Evolutionary conservation across 495 filamentous ascomycete genomes (phyloP), one percentile per base, ranked within the genome.

Genomic region (Thermothielavioides terrestris): DNA sequence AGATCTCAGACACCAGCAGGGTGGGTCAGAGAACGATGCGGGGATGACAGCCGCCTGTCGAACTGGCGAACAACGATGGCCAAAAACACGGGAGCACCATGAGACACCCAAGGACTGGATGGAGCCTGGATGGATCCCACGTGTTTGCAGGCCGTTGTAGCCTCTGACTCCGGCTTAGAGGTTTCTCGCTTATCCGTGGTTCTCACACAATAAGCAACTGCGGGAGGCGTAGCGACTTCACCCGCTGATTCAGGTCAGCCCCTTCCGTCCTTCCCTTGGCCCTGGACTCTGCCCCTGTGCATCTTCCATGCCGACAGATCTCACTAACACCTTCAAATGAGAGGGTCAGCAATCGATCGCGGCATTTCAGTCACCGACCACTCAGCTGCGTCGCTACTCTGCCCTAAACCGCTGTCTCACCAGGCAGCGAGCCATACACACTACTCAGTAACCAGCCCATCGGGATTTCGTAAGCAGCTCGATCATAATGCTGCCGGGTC

Each of bases 1-100:
- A 57, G 59, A 66, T 66, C 63, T 66, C 42, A 66, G 63, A 66
- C 63, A 66, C 32, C 1, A 14, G n/a, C 46, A 18, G 14, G 25
- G 57, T 55, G 52, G 52, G 50, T 42, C 50, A 52, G 30, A 30
- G 9, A 46, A 11, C 21, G 15, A 25, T 22, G 27, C 27, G 27
- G 42, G 27, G 27, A 28, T 28, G 30, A 28, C 18, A 22, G 25
- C 28, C 9, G 28, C 42, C 28, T 45, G 28, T 45, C 20, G 10
- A 32, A 15, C 28, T 9, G 31, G 31, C 11, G 5, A 6, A 12
- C 5, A 34, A 6, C 4, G 3, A n/a, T n/a, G n/a, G n/a, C n/a
- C n/a, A n/a, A n/a, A n/a, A n/a, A n/a, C n/a, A n/a, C n/a, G n/a
- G n/a, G n/a, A n/a, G n/a, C n/a, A n/a, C n/a, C n/a, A n/a, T 18